Evolutionary conservation across 106 monocot genomes (phyloP).

Genomic region (Dioscorea dumetorum): DNA sequence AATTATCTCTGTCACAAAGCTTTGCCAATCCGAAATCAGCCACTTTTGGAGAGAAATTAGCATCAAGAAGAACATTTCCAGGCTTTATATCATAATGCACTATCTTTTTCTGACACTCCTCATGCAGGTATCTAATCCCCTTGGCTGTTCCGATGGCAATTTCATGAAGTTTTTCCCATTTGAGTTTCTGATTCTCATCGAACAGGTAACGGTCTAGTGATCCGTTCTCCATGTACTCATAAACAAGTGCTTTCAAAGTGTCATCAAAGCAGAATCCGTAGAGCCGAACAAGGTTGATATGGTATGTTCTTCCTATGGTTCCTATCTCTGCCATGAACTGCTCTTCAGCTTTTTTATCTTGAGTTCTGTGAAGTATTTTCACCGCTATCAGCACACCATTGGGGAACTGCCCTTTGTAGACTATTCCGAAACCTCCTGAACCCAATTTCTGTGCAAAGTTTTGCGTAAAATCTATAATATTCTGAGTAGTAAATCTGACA

Average conservation of each 20-base stretch:
- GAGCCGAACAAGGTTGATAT: constrained; percentile 10
- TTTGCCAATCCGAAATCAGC: constrained; percentile 42
- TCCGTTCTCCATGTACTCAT: constrained; percentile 13
- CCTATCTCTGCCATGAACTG: constrained; percentile 18
- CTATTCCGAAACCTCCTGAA: constrained; percentile 15
- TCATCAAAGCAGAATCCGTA: constrained; percentile 20
- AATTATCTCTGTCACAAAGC: constrained; percentile 25
- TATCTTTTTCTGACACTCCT: constrained; percentile 30
- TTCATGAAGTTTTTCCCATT: constrained; percentile 19
- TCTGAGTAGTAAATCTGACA: constrained; percentile 14
- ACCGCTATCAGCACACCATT: constrained; percentile 13
- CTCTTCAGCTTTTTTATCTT: constrained; percentile 6
- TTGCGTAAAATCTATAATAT: constrained; percentile 2
- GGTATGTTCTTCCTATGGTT: constrained; percentile 13
- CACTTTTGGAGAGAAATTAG: constrained; percentile 26
- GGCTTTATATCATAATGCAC: constrained; percentile 50
- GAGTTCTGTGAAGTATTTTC: constrained; percentile 3
- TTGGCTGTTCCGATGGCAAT: constrained; percentile 32
- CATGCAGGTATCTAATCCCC: constrained; percentile 28
- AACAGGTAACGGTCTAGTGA: constrained; percentile 8
- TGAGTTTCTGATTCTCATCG: neutral
- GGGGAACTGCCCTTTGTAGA: constrained; percentile 12
- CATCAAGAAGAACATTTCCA: constrained; percentile 25
- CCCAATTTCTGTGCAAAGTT: constrained; percentile 9
- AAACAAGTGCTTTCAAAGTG: constrained; percentile 4